Conservation (phyloP, 2,329 filamentous ascomycete genomes). For the Epichloe baconii region DNA sequence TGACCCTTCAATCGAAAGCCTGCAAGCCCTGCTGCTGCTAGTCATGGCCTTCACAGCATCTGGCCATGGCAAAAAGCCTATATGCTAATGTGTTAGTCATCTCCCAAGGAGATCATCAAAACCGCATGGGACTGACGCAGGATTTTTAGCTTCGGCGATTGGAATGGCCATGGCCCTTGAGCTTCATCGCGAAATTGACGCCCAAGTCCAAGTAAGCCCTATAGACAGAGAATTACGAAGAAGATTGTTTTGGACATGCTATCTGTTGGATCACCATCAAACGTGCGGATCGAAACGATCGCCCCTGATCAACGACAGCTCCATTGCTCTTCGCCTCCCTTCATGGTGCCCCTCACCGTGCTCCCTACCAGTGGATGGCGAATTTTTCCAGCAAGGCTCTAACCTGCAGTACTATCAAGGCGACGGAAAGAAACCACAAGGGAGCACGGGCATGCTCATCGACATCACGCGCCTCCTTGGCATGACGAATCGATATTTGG, state of each 20-base stretch:
- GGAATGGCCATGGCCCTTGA: constrained; percentile 77
- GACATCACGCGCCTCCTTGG: constrained; percentile 75
- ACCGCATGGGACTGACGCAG: not conserved
- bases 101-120: no score
- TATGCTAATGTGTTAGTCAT: constrained; percentile 59
- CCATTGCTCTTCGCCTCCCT: constrained; percentile 61
- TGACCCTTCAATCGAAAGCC: constrained; percentile 63
- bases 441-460: constrained; percentile 68
- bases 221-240: constrained; percentile 64
- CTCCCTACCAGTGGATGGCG: constrained; percentile 55
- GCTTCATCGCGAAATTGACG: constrained; percentile 62
- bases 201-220: constrained; percentile 45
- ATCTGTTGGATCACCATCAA: constrained; percentile 73
- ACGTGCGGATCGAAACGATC: constrained; percentile 71
- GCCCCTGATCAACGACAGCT: constrained; percentile 66
- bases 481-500: constrained; percentile 71
- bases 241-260: constrained; percentile 81
- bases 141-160: constrained; percentile 24
- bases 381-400: constrained; percentile 69
- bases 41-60: constrained; percentile 63
- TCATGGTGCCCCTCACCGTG: constrained; percentile 55
- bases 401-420: constrained; percentile 62
- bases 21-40: constrained; percentile 65
- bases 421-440: constrained; percentile 56
- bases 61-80: constrained; percentile 71